A percentile compares a stretch with the other conserved stretches of the same genome.
phyloP scores from a whole-genome alignment of 2,329 filamentous ascomycete genomes.

The Alternaria hordeiaustralica region DNA sequence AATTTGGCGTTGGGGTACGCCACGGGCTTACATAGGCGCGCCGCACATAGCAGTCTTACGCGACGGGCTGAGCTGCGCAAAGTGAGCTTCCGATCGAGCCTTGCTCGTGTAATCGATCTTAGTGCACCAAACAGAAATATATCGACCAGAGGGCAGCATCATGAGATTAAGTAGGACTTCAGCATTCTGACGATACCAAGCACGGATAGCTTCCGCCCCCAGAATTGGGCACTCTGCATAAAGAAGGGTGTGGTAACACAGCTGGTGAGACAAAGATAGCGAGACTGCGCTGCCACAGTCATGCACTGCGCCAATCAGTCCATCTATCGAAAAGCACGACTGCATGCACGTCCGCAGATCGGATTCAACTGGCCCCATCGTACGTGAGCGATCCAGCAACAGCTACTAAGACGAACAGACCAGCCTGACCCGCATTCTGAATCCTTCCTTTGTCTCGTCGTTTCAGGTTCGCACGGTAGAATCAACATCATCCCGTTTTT shows the following conservation, averaged over 20 bases:
- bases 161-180: not conserved
- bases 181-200: not conserved
- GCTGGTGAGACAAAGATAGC: not conserved
- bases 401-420: not conserved
- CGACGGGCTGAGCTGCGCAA: not conserved
- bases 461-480: not conserved
- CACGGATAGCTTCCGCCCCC: not conserved
- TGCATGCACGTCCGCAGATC: not conserved
- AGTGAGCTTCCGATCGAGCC: not conserved
- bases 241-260: not conserved
- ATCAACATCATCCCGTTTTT: not conserved
- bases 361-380: not conserved
- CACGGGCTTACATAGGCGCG: conserved; percentile 9
- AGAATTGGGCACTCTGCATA: not conserved
- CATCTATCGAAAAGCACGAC: not conserved
- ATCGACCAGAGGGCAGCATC: not conserved
- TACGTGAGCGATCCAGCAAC: not conserved
- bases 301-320: not conserved
- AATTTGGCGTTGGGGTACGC: not conserved
- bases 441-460: not conserved
- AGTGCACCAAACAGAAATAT: not conserved
- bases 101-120: not conserved
- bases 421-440: not conserved
- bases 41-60: not conserved
- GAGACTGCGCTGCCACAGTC: not conserved